Evolutionary conservation across 495 filamentous ascomycete genomes (phyloP), one percentile per base, ranked within the genome.

Genomic region (Oidiodendron maius): DNA sequence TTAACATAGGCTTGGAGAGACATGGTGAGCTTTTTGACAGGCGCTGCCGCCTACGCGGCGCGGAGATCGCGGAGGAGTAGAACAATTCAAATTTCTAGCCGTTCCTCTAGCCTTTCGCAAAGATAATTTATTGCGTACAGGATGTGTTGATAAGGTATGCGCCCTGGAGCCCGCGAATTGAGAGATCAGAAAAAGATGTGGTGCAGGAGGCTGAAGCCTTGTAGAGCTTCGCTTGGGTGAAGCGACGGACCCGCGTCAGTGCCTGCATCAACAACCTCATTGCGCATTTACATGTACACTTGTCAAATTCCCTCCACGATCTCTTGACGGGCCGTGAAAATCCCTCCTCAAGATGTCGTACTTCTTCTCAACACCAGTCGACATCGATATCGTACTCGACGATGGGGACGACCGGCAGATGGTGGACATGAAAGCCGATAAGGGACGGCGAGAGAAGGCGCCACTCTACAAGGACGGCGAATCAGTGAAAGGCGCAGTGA

Each of bases 381-480:
- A 99, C 69, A 99, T 99, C 72, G 93, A 99, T 67, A 86, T 99
- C 58, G 88, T 96, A 50, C 87, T 99, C 50, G 89, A 96, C 50
- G 90, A 96, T 65, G 78, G 79, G 65, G 94, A 96, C 72, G 88
- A 97, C 50, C 81, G 91, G 67, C 80, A 86, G 51, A 94, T 90
- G 67, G 88, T 99, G 47, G 93, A 99, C 64, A 87, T 95, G 71
- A 96, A 96, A 77, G 81, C 94, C 35, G 93, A 97, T 69, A 99
- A 99, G 79, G 90, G 86, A 69, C 79, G 91, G 56, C 82, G 90
- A 58, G 94, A 99, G 72, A 94, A 96, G 70, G 89, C 89, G 44
- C 93, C 93, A 46, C 74, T 99, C 34, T 99, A 96, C 63, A 89
- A 93, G 79, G 93, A 99, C 65, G 93, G 93, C 39, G 93, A 99